Conservation (phyloP, 75 land plant genomes). For the Pseudotsuga menziesii region DNA sequence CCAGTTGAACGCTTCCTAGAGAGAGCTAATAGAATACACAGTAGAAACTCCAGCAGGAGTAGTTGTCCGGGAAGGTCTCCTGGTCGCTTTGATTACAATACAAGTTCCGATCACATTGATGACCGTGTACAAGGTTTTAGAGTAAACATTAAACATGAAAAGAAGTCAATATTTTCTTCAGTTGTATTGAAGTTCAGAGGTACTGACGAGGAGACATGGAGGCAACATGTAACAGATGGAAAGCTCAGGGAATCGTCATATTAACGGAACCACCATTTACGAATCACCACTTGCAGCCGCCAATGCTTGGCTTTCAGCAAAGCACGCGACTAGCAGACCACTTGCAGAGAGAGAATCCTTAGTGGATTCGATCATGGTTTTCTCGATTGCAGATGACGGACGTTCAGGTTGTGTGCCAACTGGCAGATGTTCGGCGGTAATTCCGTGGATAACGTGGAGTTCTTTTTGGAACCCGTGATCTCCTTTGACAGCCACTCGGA, state of each 20-base stretch:
- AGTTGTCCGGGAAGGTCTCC: conserved; percentile 91
- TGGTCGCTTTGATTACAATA: conserved; percentile 32
- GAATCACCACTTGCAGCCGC: no score
- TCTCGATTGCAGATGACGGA: no score
- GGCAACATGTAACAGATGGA: conserved; percentile 93
- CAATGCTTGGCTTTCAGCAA: no score
- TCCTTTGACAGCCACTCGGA: no score
- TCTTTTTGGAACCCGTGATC: no score
- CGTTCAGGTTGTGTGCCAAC: no score
- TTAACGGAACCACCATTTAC: no score
- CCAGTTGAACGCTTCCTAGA: conserved; percentile 90
- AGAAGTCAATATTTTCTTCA: conserved; percentile 91
- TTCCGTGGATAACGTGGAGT: no score
- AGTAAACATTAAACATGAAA: conserved; percentile 83
- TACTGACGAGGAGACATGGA: conserved; percentile 88
- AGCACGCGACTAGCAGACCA: no score
- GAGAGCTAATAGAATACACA: conserved; percentile 51
- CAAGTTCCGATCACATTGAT: conserved; percentile 34
- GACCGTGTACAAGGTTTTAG: conserved; percentile 67
- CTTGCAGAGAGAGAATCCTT: no score
- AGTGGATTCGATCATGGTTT: no score
- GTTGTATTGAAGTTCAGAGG: conserved; percentile 87
- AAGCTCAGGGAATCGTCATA: conserved; percentile 90
- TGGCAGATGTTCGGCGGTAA: no score
- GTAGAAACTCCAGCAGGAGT: conserved; percentile 77